Base-by-base conservation (phyloP, 2,329 filamentous ascomycete species). In the Phyllosticta ampelicida region DNA sequence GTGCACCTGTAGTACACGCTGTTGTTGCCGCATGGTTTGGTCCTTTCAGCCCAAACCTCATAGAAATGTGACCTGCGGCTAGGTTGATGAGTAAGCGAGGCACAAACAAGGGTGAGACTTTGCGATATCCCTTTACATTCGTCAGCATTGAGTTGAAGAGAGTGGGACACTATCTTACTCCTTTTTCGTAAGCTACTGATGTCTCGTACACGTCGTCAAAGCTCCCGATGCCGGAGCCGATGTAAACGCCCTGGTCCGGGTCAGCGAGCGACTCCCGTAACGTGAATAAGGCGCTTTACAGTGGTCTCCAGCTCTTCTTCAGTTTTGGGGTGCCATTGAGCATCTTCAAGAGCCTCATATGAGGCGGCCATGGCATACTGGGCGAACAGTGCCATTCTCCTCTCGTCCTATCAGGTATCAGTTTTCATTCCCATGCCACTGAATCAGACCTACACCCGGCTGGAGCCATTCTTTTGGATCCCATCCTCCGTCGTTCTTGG, bases 201-300 rank as follows among this genome's bases (percentile, higher is more conserved):
- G 90, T 95, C 61, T 86, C 80, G 72, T 95, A 96, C 9, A 95
- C 84, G 65, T 96, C 90, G 48, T 96, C 87, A 48, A 99, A 80
- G 66, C 94, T 96, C 16, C 94, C 94, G 65, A 99, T 96, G 1
- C 94, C 94, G 63, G 92, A 97, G 1, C 94, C 94, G 48, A 99
- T 79, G 67, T 92, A 96, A 1, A 99, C 88, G 0, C 94, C 94
- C 81, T 83, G 60, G 50, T 11, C 6, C n/a, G 13, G 11, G 62
- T 50, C 16, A 58, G 52, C n/a, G 16, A 55, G 9, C 1, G 19
- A 26, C 21, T 19, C 20, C 8, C 30, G 9, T 11, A 8, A 20
- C 23, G 16, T 26, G 6, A 36, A 4, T 9, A 28, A 28, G 19
- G 3, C 13, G 26, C 62, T 72, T 55, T 72, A 83, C 81, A 0